Conservation (phyloP, 768 basidiomycete genomes). For the Rhizopogon sp. region DNA sequence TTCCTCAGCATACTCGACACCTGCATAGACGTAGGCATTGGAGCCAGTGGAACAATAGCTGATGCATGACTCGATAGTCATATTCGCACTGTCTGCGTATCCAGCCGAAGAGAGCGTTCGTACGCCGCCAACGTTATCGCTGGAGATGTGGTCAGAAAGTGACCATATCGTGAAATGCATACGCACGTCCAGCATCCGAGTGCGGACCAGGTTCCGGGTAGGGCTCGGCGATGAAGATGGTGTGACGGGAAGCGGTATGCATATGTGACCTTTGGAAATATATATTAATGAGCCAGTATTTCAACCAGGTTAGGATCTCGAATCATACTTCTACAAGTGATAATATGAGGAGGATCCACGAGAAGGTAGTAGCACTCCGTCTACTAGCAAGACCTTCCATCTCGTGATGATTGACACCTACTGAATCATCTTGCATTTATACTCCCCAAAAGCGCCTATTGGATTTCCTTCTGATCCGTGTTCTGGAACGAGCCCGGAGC, state of each 20-base stretch:
- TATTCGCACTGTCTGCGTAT: conserved; percentile 40
- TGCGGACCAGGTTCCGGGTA: conserved; percentile 53
- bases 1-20: conserved; percentile 61
- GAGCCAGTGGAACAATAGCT: conserved; percentile 33
- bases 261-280: not conserved
- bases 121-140: conserved; percentile 45
- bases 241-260: not conserved
- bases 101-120: conserved; percentile 53
- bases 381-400: not conserved
- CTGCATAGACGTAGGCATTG: conserved; percentile 54
- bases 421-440: not conserved
- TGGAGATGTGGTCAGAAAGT: conserved; percentile 18
- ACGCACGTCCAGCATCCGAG: conserved; percentile 60
- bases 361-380: not conserved
- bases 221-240: conserved; percentile 14
- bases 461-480: not conserved
- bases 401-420: not conserved
- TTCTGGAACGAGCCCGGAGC: not conserved
- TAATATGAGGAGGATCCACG: not conserved
- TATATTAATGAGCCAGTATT: not conserved
- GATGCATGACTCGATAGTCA: conserved; percentile 58
- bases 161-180: conserved; percentile 8
- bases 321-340: not conserved
- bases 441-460: not conserved
- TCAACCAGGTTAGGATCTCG: not conserved